A percentile compares a stretch with the other conserved stretches of the same genome.
phyloP scores from a whole-genome alignment of 345 rosid species.

The Odontarrhena argentea region DNA sequence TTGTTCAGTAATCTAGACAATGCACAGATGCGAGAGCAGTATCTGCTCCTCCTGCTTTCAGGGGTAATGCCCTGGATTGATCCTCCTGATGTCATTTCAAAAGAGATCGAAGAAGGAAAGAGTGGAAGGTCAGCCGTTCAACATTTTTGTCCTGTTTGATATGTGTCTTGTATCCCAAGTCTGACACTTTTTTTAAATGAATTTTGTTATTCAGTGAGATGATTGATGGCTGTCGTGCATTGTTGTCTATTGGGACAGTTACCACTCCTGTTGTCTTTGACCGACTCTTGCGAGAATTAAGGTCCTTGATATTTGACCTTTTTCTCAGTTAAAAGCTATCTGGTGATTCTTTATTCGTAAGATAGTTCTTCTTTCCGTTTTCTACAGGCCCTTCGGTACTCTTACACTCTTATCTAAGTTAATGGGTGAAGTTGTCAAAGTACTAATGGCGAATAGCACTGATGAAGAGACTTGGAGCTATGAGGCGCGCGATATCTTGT shows the following conservation, averaged over 20 bases:
- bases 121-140: constrained; percentile 73
- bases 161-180: constrained; percentile 31
- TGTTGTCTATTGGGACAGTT: constrained; percentile 80
- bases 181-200: constrained; percentile 24
- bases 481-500: constrained; percentile 94
- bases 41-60: constrained; percentile 77
- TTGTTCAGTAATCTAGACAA: constrained; percentile 62
- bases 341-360: constrained; percentile 19
- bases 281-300: constrained; percentile 74
- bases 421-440: constrained; percentile 93
- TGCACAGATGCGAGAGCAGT: constrained; percentile 73
- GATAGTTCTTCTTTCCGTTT: constrained; percentile 36
- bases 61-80: constrained; percentile 89
- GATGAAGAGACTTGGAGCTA: constrained; percentile 95
- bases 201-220: constrained; percentile 70
- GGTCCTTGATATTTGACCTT: constrained; percentile 49
- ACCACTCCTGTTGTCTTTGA: constrained; percentile 70
- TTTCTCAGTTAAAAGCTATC: constrained; percentile 8
- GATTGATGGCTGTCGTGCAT: constrained; percentile 97
- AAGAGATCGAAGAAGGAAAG: constrained; percentile 80
- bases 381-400: constrained; percentile 87
- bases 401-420: constrained; percentile 71
- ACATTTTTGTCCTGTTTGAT: constrained; percentile 32
- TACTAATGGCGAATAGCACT: constrained; percentile 55
- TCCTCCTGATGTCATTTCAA: constrained; percentile 78